Conservation (phyloP, 371 early-diverging fungal species). For the Saksenaea vasiformis region DNA sequence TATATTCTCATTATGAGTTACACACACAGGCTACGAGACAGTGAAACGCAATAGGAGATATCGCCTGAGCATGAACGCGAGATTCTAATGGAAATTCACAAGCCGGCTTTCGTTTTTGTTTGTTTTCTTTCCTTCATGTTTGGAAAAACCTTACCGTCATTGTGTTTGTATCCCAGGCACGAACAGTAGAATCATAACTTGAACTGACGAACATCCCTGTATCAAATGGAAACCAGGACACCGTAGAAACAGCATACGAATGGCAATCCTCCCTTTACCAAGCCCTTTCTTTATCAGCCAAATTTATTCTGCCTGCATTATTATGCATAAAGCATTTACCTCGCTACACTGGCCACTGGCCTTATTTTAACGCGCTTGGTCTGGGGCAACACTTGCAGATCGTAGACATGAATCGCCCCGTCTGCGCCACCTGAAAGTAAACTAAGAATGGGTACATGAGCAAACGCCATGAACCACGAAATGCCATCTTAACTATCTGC, state of each 20-base stretch:
- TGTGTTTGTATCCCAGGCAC: slow-evolving; percentile 84
- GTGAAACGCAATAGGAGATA: slow-evolving; percentile 76
- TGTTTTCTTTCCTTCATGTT: neutral
- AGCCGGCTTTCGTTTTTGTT: slow-evolving; percentile 43
- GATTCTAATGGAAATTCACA: slow-evolving; percentile 67
- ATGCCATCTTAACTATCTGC: slow-evolving; percentile 54
- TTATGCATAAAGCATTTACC: slow-evolving; percentile 25
- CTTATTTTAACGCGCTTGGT: slow-evolving; percentile 40
- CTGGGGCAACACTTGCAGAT: slow-evolving; percentile 51
- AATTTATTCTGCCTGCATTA: neutral
- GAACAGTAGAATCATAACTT: slow-evolving; percentile 78
- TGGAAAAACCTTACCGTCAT: slow-evolving; percentile 55
- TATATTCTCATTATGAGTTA: neutral
- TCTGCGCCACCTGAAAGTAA: slow-evolving; percentile 73
- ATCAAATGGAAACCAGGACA: slow-evolving; percentile 86
- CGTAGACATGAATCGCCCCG: slow-evolving; percentile 69
- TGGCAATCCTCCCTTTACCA: slow-evolving; percentile 56
- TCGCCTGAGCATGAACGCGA: slow-evolving; percentile 67
- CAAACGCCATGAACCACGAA: neutral
- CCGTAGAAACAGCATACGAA: slow-evolving; percentile 66
- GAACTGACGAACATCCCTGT: slow-evolving; percentile 85
- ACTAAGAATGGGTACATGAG: slow-evolving; percentile 26
- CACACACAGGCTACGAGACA: slow-evolving; percentile 77
- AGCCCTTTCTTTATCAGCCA: neutral
- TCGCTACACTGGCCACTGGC: slow-evolving; percentile 48